Evolutionary conservation across 768 basidiomycete genomes (phyloP).

Genomic region (Pleurotus tuber-regium): DNA sequence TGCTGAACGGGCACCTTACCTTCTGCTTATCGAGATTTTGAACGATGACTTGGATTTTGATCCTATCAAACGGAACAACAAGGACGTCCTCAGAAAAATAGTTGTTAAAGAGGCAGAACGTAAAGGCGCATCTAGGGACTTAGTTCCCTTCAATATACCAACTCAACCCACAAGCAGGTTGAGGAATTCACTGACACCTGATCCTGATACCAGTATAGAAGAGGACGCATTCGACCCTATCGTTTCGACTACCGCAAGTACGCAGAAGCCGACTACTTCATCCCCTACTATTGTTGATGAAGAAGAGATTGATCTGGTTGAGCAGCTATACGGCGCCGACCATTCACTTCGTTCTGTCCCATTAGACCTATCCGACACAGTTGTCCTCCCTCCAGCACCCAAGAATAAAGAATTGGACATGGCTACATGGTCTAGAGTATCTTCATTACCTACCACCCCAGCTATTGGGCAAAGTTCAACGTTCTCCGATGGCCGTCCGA

Average conservation of each 20-base stretch:
- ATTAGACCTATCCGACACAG: conserved; percentile 81
- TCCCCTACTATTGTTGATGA: conserved; percentile 34
- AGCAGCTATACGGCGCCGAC: conserved; percentile 87
- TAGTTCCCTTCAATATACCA: conserved; percentile 40
- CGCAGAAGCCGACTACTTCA: background rate
- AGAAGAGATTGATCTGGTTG: conserved; percentile 95
- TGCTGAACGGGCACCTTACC: conserved; percentile 92
- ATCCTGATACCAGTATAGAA: conserved; percentile 18
- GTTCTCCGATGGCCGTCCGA: conserved; percentile 11
- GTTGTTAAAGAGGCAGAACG: conserved; percentile 63
- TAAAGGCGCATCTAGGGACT: conserved; percentile 55
- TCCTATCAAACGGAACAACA: conserved; percentile 77
- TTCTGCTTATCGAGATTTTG: conserved; percentile 89
- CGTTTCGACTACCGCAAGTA: conserved; percentile 14
- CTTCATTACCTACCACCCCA: conserved; percentile 44
- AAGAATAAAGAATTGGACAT: conserved; percentile 91
- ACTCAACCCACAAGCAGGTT: background rate
- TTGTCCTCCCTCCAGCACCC: conserved; percentile 76
- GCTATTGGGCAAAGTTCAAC: conserved; percentile 14
- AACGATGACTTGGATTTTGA: conserved; percentile 92
- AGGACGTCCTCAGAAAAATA: conserved; percentile 79
- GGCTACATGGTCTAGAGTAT: conserved; percentile 72
- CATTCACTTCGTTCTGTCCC: conserved; percentile 66
- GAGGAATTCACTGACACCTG: background rate
- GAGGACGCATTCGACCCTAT: conserved; percentile 17